Conservation (phyloP, 169 alveolate genomes). For the Theileria sp. region DNA sequence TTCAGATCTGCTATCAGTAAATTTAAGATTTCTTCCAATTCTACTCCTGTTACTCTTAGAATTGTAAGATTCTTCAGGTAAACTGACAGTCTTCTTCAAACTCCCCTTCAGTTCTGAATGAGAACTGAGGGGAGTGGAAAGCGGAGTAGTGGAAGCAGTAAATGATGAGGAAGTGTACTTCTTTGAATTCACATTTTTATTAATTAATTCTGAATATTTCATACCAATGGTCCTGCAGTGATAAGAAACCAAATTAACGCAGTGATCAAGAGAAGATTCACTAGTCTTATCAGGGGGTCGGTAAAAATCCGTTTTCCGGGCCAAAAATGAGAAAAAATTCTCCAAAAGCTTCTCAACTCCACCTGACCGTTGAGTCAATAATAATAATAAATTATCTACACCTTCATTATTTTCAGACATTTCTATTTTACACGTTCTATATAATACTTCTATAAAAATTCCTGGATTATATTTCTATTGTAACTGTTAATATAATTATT, state of each 20-base stretch:
- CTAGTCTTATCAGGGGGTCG: conserved; percentile 70
- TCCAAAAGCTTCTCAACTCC: conserved; percentile 92
- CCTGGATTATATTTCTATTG: neutral
- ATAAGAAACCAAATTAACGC: conserved; percentile 48
- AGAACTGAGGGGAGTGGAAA: neutral
- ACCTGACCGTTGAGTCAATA: conserved; percentile 87
- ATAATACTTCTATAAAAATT: neutral
- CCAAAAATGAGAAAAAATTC: conserved; percentile 90
- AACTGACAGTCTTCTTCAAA: conserved; percentile 61
- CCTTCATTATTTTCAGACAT: conserved; percentile 57
- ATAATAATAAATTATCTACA: conserved; percentile 85
- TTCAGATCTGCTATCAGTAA: neutral
- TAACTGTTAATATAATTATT: too few relatives aligned
- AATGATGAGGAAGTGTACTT: neutral
- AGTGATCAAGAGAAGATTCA: conserved; percentile 71
- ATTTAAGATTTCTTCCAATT: neutral
- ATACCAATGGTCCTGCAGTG: conserved; percentile 49
- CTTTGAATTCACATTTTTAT: conserved; percentile 27
- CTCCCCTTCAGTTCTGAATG: conserved; percentile 62
- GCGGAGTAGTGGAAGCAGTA: neutral
- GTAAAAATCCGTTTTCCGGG: conserved; percentile 94
- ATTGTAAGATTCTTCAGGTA: neutral
- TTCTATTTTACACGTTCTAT: conserved; percentile 27
- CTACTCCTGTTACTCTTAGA: neutral
- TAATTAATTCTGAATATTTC: conserved; percentile 24